These are phyloP conservation scores for Fagopyrum homotropicum DNA, from an alignment of 148 eudicot genomes.

Conservation along the genomic window DNA sequence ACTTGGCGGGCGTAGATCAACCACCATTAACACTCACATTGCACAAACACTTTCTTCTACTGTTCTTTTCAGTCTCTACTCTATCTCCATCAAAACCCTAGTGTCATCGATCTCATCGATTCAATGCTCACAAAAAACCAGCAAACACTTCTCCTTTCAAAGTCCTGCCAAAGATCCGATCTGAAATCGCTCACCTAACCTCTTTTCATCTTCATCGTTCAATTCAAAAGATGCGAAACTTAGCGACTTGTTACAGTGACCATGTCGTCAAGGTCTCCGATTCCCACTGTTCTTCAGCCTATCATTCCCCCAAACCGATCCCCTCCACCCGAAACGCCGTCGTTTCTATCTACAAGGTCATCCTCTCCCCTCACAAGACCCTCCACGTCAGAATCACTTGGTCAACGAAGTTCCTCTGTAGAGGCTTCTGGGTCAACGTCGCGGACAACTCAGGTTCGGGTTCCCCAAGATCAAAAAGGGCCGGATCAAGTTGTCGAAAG, in stretches of 20 bases:
- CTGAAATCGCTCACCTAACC: background rate
- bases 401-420: slow-evolving; percentile 36
- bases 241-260: slow-evolving; percentile 65
- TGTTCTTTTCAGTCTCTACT: background rate
- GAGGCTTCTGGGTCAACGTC: slow-evolving; percentile 44
- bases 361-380: slow-evolving; percentile 25
- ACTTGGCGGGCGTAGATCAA: too few species aligned
- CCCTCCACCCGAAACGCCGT: slow-evolving; percentile 48
- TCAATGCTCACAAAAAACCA: background rate
- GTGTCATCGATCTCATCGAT: slow-evolving; percentile 12
- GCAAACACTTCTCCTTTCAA: background rate
- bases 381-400: slow-evolving; percentile 51
- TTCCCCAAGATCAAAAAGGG: too few species aligned
- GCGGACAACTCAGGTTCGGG: slow-evolving; percentile 21
- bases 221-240: slow-evolving; percentile 39
- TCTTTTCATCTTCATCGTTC: background rate
- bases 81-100: slow-evolving; percentile 16
- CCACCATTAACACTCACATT: too few species aligned
- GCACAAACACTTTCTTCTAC: too few species aligned
- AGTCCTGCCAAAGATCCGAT: background rate
- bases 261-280: slow-evolving; percentile 76
- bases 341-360: slow-evolving; percentile 43
- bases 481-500: too few species aligned
- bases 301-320: slow-evolving; percentile 40
- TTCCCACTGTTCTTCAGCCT: slow-evolving; percentile 79